Base-by-base conservation (phyloP, 805 yeast species). In the Martiniozyma abietophila region DNA sequence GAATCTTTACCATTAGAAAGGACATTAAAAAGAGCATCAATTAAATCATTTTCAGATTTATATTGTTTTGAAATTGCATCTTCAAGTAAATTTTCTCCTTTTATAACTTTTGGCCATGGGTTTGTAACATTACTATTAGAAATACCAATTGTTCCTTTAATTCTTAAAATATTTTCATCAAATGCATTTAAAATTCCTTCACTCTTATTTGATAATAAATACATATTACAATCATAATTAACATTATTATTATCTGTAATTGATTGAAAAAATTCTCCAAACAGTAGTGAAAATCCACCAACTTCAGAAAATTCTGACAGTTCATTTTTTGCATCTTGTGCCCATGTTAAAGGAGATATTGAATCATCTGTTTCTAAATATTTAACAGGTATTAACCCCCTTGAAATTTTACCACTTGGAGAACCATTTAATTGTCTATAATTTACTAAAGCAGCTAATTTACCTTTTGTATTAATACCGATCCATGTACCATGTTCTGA, bases 401-500 rank as follows among this genome's bases (percentile, higher is more conserved):
- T 55, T 3, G 72, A 69, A 4, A 54, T 27, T 18, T 21, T 26
- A n/a, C 32, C 33, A 16, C 33, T 21, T 5, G 28, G 24, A 16
- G 18, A 17, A 43, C 32, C 48, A 6, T 42, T 36, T 6, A 57
- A 54, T 45, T 80, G 92, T 31, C 82, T 59, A 51, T 72, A 76
- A 51, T 89, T 89, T 12, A 92, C 76, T 18, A 89, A 64, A 2
- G 80, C 80, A 0, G 94, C 81, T 2, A 88, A 38, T 39, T 67
- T 65, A 0, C 84, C 84, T 3, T 46, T 51, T 20, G 61, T 61
- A 18, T 42, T 48, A 2, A 80, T 67, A 0, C 95, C 96, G 2
- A 84, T 72, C 98, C 98, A 92, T 0, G 96, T 83, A 1, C 98
- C 96, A 42, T 74, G 83, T 36, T 76, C 86, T 2, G 64, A 57